Evolutionary conservation across 352 stramenopile genomes (phyloP).

Genomic region (Pythium biforme): DNA sequence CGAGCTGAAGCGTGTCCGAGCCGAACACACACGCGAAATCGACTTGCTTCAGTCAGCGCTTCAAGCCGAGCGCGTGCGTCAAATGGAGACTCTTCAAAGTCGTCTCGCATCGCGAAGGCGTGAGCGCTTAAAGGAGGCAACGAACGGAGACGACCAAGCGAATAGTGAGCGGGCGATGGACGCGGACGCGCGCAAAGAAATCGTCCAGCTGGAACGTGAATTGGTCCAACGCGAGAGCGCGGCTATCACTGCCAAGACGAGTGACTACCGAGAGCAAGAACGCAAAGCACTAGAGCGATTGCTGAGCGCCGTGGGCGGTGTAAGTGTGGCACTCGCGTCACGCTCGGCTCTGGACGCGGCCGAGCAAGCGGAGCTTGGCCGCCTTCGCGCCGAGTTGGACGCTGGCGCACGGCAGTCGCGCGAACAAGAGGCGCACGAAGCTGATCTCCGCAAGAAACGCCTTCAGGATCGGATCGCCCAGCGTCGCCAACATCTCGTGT

Average conservation of each 20-base stretch:
- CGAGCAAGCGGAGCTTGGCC: constrained; percentile 12
- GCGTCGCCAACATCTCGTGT: neutral
- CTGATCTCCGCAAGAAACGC: neutral
- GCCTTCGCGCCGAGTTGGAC: neutral
- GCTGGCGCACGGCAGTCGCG: neutral
- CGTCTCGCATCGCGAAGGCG: constrained; percentile 24
- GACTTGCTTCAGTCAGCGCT: constrained; percentile 7
- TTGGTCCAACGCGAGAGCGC: neutral
- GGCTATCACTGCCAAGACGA: neutral
- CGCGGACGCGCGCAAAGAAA: neutral
- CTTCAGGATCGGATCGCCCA: neutral
- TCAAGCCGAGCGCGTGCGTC: neutral
- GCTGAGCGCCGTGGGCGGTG: neutral
- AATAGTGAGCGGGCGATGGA: neutral
- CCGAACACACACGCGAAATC: constrained; percentile 9
- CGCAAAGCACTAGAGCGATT: neutral
- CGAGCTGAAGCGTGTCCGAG: constrained; percentile 10
- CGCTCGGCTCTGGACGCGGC: neutral
- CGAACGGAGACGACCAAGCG: neutral
- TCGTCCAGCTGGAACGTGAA: neutral
- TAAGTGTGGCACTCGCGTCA: constrained; percentile 1
- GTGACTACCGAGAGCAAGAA: constrained; percentile 2
- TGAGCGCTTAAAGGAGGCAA: neutral
- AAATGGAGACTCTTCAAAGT: constrained; percentile 25
- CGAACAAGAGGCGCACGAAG: neutral